Base-by-base conservation (phyloP, 176 grass and related monocot species). In the Juncus inflexus region DNA sequence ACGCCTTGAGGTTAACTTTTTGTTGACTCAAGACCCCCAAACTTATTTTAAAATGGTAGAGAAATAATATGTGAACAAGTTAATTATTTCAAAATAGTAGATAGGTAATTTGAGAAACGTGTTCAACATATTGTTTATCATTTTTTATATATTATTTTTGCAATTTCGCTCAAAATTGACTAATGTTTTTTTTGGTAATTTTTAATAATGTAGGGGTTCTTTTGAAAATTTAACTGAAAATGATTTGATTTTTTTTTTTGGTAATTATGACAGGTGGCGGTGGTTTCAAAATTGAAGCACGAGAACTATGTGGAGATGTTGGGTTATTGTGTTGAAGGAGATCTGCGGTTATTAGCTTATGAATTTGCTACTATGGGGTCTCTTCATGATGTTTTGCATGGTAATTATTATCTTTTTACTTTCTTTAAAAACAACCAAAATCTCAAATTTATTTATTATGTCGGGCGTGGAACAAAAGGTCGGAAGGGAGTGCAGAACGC, bases 351-450 rank as follows among this genome's bases (percentile, higher is more conserved):
- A 55, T 83, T 90, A 53, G 81, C 91, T 12, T 95, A 83, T 80
- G 86, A 90, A 78, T 95, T 85, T 73, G 91, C 91, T 2, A 85
- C 91, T 47, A 95, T 95, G 86, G 86, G 91, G 67, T 90, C 86
- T 60, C 73, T 90, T 35, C 91, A 87, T 74, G 91, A 95, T 78
- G 58, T 95, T 73, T 75, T 95, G 61, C 86, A 95, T 78, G 91
- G 91, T 95, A 90, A 63, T 9, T 5, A 28, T 12, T 70, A 39
- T 8, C 12, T 19, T 6, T 6, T 0, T 52, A 13, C 13, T 55
- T 5, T 28, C 42, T 62, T 13, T 58, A 9, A 3, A 35, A 42
- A 61, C 15, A 6, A 61, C n/a, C n/a, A 16, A 28, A 28, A n/a
- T n/a, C n/a, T n/a, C n/a, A n/a, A n/a, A n/a, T n/a, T n/a, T n/a